phyloP scores from a whole-genome alignment of 176 grass and related monocot species.

The Phoenix dactylifera region DNA sequence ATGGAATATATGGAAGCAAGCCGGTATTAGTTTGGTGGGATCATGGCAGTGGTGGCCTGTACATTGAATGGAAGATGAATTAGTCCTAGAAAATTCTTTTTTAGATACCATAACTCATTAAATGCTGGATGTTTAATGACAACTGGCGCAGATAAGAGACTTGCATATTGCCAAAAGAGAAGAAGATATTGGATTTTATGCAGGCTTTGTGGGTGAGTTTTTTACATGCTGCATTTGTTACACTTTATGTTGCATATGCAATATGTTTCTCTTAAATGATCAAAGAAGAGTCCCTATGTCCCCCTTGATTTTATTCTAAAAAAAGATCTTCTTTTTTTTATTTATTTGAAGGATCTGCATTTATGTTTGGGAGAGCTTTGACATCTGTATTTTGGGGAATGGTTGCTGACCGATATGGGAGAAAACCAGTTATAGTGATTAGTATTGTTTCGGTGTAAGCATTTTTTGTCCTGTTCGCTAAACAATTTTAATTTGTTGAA shows the following conservation, averaged over 20 bases:
- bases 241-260: background rate
- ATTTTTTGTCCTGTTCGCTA: constrained; percentile 8
- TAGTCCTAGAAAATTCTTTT: no score
- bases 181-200: constrained; percentile 99
- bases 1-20: no score
- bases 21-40: no score
- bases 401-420: constrained; percentile 67
- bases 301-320: no score
- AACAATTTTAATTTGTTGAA: constrained; percentile 1
- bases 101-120: no score
- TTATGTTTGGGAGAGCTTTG: constrained; percentile 89
- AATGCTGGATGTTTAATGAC: no score
- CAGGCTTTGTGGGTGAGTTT: constrained; percentile 80
- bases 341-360: constrained; percentile 62
- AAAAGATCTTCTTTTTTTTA: no score
- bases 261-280: background rate
- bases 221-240: background rate
- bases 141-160: constrained; percentile 60
- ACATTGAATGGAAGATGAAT: no score
- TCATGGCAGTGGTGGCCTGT: no score
- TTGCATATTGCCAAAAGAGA: constrained; percentile 70
- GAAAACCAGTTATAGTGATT: constrained; percentile 75
- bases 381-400: constrained; percentile 84
- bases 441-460: constrained; percentile 78
- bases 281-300: no score